phyloP scores from a whole-genome alignment of 441 rosid species.

The Euphorbia schlechtendalii region DNA sequence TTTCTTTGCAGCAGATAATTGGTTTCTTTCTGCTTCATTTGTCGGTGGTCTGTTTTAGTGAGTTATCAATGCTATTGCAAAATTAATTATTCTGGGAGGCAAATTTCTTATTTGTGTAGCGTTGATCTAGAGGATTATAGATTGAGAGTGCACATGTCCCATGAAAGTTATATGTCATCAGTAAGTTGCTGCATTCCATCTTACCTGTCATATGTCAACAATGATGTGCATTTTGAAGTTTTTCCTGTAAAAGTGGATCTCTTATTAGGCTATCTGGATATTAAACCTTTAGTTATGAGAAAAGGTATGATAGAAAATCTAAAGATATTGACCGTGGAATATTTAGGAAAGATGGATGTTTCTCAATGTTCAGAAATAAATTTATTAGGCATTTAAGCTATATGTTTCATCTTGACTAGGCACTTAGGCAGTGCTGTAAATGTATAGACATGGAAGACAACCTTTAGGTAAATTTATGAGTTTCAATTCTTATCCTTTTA shows the following conservation, averaged over 20 bases:
- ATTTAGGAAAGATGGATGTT: too few relatives aligned
- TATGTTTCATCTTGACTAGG: neutral
- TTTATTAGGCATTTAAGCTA: neutral
- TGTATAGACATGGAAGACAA: neutral
- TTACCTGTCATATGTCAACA: neutral
- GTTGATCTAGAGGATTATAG: neutral
- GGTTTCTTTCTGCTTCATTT: neutral
- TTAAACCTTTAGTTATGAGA: neutral
- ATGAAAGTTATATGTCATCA: neutral
- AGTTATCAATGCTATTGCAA: neutral
- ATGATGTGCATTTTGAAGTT: neutral
- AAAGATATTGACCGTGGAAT: too few relatives aligned
- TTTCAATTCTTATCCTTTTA: constrained; percentile 7
- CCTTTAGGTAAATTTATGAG: neutral
- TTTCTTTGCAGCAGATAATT: neutral
- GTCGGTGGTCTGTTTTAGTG: neutral
- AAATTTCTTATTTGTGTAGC: neutral
- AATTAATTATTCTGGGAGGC: neutral
- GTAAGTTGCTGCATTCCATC: neutral
- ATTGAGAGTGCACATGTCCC: neutral
- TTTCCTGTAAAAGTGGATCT: constrained; percentile 1
- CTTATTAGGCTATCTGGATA: neutral
- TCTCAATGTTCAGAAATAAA: too few relatives aligned
- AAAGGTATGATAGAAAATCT: neutral
- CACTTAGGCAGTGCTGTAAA: constrained; percentile 3